Conservation (phyloP, 177 flowering plant species). For the Vitis hybrid region DNA sequence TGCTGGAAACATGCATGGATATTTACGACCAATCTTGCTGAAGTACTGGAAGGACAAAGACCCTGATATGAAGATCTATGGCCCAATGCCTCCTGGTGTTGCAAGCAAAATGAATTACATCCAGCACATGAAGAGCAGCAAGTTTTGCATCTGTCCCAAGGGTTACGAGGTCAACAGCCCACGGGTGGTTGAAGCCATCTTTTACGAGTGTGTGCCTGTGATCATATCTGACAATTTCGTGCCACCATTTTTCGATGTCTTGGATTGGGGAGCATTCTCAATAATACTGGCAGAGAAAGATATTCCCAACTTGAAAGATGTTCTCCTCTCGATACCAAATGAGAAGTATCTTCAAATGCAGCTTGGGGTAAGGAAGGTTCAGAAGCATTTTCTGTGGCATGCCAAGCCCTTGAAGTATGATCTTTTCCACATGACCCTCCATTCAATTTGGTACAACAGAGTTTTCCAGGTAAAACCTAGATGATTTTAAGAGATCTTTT, state of each 20-base stretch:
- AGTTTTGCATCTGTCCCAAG: slow-evolving; percentile 82
- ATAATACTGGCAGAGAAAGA: slow-evolving; percentile 76
- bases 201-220: slow-evolving; percentile 88
- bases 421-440: slow-evolving; percentile 87
- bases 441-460: slow-evolving; percentile 86
- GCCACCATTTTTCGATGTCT: slow-evolving; percentile 79
- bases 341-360: slow-evolving; percentile 68
- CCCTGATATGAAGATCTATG: slow-evolving; percentile 75
- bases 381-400: slow-evolving; percentile 85
- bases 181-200: slow-evolving; percentile 74
- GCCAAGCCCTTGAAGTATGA: slow-evolving; percentile 72
- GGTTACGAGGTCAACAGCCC: slow-evolving; percentile 94
- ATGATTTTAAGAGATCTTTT: slow-evolving; percentile 10
- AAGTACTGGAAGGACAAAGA: slow-evolving; percentile 73
- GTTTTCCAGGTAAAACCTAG: slow-evolving; percentile 55
- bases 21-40: slow-evolving; percentile 70
- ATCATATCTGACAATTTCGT: slow-evolving; percentile 90
- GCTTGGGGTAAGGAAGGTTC: slow-evolving; percentile 58
- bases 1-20: slow-evolving; percentile 83
- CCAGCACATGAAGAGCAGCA: slow-evolving; percentile 81
- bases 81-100: slow-evolving; percentile 61
- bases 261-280: slow-evolving; percentile 78
- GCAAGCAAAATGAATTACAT: slow-evolving; percentile 69
- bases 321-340: slow-evolving; percentile 59
- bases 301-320: slow-evolving; percentile 63